Evolutionary conservation across 257 asterid species (phyloP), one percentile per base, ranked within the genome.

Genomic region (Parsonsia alboflavescens): DNA sequence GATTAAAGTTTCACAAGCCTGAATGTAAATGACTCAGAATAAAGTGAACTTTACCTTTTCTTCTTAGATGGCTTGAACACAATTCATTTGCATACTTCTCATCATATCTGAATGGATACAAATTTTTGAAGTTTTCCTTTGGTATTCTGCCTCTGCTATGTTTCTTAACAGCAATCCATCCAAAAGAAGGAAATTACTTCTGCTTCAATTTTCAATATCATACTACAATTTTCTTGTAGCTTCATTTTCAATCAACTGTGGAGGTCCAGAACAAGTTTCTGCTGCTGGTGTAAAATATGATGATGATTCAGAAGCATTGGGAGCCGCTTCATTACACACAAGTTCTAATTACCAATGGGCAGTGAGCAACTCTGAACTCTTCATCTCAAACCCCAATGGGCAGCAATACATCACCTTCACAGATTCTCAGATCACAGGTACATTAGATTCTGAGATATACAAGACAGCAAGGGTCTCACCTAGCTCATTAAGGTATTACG

Each of bases 401-500:
- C 86, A 80, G 11, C 68, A 62, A 12, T 78, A 76, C 62, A 78
- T 50, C 21, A 82, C 82, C 41, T 74, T 76, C 56, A 87, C 90
- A 3, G 84, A 78, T 71, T 79, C 94, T 81, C 94, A 87, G 72
- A 82, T 87, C 78, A 84, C 83, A 46, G 79, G 70, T 75, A 85
- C 88, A 28, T 78, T 89, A 69, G 87, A 84, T 76, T 85, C 91
- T 6, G 95, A 89, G 71, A 82, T 87, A 61, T 85, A 85, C 63
- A 80, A 87, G 77, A 85, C 88, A 12, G 89, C 95, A 41, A 75
- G 92, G 56, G 69, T 85, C 71, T 75, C 91, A 53, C 89, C 91
- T 0, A 75, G 24, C 80, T 89, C 91, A 3, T 78, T 85, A 72
- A 80, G 89, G 82, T 89, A 89, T 83, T 89, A 85, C 16, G 94